Conservation (phyloP, 257 asterid genomes). For the Marsdenia floribunda region DNA sequence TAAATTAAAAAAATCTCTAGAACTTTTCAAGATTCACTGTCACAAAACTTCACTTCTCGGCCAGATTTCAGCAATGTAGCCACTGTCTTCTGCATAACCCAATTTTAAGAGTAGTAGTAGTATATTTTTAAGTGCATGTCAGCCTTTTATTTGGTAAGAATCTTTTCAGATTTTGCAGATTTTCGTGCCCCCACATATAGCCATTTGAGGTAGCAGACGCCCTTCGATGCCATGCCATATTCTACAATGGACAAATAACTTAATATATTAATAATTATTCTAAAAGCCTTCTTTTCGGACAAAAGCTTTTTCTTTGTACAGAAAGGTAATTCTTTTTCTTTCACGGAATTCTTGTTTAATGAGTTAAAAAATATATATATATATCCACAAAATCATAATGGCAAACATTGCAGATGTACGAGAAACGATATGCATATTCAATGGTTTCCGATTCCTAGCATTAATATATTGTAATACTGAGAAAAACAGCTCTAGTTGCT, state of each 20-base stretch:
- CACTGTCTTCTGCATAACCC: too few relatives aligned
- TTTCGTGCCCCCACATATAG: conserved; percentile 42
- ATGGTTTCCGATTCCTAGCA: background rate
- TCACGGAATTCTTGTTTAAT: conserved; percentile 11
- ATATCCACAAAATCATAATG: conserved; percentile 23
- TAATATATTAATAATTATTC: conserved; percentile 10
- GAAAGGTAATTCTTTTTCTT: conserved; percentile 16
- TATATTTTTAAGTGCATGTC: conserved; percentile 26
- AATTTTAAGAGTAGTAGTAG: conserved; percentile 11
- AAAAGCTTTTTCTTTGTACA: conserved; percentile 1
- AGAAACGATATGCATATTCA: conserved; percentile 28
- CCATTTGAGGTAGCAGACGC: conserved; percentile 33
- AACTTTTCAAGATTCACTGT: conserved; percentile 1
- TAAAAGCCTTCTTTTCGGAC: conserved; percentile 19
- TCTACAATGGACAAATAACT: conserved; percentile 15
- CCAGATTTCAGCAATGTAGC: too few relatives aligned
- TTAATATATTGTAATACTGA: background rate
- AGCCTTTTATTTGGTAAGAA: conserved; percentile 39
- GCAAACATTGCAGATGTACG: conserved; percentile 33
- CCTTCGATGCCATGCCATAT: conserved; percentile 20
- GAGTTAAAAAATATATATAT: too few relatives aligned
- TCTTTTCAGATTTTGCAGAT: conserved; percentile 53
- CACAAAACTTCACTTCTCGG: too few relatives aligned
- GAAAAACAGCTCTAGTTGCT: conserved; percentile 24
- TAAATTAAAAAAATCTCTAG: background rate